A percentile compares a stretch with the other conserved stretches of the same genome.
phyloP scores from a whole-genome alignment of 495 filamentous ascomycete species.

The Entonaema liquescens region DNA sequence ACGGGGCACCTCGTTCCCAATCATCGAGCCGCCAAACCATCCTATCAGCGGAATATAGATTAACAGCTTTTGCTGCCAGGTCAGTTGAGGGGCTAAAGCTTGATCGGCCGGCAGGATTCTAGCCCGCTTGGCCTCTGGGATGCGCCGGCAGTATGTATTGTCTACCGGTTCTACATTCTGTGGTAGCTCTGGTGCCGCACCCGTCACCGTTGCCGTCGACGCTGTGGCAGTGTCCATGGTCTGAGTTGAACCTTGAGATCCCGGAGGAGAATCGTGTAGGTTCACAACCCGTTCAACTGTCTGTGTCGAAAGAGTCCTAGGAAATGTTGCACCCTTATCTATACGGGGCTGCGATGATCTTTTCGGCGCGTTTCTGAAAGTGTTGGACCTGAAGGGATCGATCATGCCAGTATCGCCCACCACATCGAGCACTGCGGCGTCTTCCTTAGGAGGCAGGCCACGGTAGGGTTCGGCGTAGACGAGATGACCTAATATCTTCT shows the following conservation, averaged over 20 bases:
- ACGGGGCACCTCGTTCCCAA: conserved; percentile 78
- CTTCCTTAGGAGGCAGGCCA: conserved; percentile 72
- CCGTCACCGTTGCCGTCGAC: conserved; percentile 70
- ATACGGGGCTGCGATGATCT: conserved; percentile 28
- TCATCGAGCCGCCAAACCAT: conserved; percentile 80
- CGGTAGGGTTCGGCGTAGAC: conserved; percentile 82
- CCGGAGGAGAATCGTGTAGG: conserved; percentile 41
- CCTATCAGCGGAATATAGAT: conserved; percentile 69
- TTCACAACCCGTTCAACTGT: not conserved
- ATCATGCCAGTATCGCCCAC: conserved; percentile 48
- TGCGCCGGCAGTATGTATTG: conserved; percentile 50
- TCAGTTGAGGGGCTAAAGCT: conserved; percentile 71
- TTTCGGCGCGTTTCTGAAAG: conserved; percentile 15
- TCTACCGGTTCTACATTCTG: conserved; percentile 42
- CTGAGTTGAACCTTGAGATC: conserved; percentile 56
- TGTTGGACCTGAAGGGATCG: conserved; percentile 26
- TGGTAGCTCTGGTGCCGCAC: conserved; percentile 29
- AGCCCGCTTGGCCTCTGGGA: conserved; percentile 59
- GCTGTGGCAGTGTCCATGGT: conserved; percentile 61
- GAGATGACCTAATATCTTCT: conserved; percentile 76
- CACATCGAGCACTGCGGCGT: conserved; percentile 65
- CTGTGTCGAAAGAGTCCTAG: conserved; percentile 4
- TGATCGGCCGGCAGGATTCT: conserved; percentile 64
- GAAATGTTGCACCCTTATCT: conserved; percentile 12
- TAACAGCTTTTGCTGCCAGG: conserved; percentile 66